A percentile compares a stretch with the other conserved stretches of the same genome.
phyloP scores from a whole-genome alignment of 2,329 filamentous ascomycete genomes.

The Dothideomycetes sp. region DNA sequence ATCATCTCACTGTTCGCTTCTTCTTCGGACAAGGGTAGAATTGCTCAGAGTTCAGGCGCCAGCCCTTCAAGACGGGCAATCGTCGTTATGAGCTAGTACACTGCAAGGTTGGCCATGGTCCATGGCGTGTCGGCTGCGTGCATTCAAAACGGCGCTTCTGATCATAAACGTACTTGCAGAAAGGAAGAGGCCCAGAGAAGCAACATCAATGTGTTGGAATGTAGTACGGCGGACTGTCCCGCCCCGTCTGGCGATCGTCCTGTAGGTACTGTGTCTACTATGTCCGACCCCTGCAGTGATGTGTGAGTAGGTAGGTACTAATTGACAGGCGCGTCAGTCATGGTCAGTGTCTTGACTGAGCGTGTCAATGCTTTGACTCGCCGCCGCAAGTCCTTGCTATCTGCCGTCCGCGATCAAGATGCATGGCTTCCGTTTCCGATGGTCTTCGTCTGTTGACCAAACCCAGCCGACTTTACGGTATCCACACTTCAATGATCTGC shows the following conservation, averaged over 20 bases:
- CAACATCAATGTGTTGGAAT: conserved; percentile 5
- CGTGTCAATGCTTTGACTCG: conserved; percentile 4
- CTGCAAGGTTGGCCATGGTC: conserved; percentile 5
- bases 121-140: conserved; percentile 2
- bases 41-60: too few species aligned
- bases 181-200: conserved; percentile 2
- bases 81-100: neutral
- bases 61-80: too few species aligned
- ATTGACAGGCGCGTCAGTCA: conserved; percentile 5
- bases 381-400: conserved; percentile 1
- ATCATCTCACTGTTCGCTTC: too few species aligned
- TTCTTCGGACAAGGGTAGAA: too few species aligned
- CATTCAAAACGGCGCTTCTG: neutral
- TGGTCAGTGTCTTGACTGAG: conserved; percentile 9
- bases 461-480: neutral
- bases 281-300: conserved; percentile 8
- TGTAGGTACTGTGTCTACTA: conserved; percentile 2
- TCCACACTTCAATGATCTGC: neutral
- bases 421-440: too few species aligned
- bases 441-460: conserved; percentile 2
- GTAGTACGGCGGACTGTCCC: conserved; percentile 10
- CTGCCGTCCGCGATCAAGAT: too few species aligned
- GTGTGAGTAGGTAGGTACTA: too few species aligned
- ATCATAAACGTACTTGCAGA: conserved; percentile 6
- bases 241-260: conserved; percentile 9